Evolutionary conservation across 495 filamentous ascomycete species (phyloP).

Genomic region (Glarea lozoyensis): DNA sequence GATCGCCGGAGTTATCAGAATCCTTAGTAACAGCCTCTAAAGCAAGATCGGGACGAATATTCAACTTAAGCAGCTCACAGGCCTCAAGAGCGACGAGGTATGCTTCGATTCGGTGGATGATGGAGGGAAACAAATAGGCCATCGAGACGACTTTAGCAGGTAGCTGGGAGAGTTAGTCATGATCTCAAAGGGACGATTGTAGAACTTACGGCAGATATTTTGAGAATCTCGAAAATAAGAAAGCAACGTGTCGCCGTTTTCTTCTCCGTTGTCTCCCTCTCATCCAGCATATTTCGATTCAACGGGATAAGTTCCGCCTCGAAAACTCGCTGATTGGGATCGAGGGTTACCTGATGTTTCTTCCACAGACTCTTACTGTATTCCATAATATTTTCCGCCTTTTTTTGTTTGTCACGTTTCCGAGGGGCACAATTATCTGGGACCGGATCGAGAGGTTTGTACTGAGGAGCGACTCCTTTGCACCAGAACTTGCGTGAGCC

Average conservation of each 20-base stretch:
- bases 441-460: slow-evolving; percentile 40
- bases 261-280: slow-evolving; percentile 50
- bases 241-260: slow-evolving; percentile 34
- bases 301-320: slow-evolving; percentile 62
- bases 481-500: slow-evolving; percentile 57
- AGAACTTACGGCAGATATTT: slow-evolving; percentile 62
- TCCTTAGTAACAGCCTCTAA: slow-evolving; percentile 94
- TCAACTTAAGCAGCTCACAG: slow-evolving; percentile 47
- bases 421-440: slow-evolving; percentile 39
- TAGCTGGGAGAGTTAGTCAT: slow-evolving; percentile 37
- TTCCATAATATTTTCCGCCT: slow-evolving; percentile 50
- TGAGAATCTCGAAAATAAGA: slow-evolving; percentile 43
- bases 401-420: slow-evolving; percentile 34
- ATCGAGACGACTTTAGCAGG: slow-evolving; percentile 53
- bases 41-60: slow-evolving; percentile 58
- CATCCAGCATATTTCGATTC: slow-evolving; percentile 75
- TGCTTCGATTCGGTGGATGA: slow-evolving; percentile 74
- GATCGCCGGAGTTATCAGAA: slow-evolving; percentile 81
- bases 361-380: slow-evolving; percentile 53
- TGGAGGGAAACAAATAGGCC: slow-evolving; percentile 69
- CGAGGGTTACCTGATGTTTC: slow-evolving; percentile 40
- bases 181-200: background rate
- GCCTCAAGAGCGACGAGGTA: slow-evolving; percentile 74
- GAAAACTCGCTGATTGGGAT: slow-evolving; percentile 67
- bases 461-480: slow-evolving; percentile 21